Base-by-base conservation (phyloP, 371 early-diverging fungal species). In the Amoeboaphelidium protococcarum region DNA sequence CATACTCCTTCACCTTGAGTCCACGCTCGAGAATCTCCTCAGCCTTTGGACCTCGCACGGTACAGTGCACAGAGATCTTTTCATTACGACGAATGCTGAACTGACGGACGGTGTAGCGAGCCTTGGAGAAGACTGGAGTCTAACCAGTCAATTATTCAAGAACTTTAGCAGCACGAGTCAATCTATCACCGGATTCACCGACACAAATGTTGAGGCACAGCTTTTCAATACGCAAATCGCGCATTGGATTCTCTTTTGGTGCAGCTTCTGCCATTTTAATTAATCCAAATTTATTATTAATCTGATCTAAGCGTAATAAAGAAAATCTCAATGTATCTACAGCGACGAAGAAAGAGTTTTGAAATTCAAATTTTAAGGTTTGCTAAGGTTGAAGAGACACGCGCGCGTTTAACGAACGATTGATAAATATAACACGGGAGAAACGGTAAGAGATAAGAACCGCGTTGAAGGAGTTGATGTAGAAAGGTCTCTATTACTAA, bases 11-110 rank as follows among this genome's bases (percentile, higher is more conserved):
- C 60, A 98, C 96, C 82, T 92, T 97, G 54, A 98, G 70, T 52
- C 95, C 99, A 61, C 91, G 87, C 73, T 95, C 91, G 42, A 98
- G 74, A 64, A 99, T 90, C 68, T 96, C 92, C 68, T 83, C 44
- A 42, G 68, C 78, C 62, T 85, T 87, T 59, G 80, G 71, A 43
- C 98, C 99, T 65, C 95, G 84, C 57, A 99, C 89, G 54, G 98
- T 98, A 58, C 87, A 88, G 79, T 98, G 92, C 51, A 88, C 84
- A 48, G 97, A 73, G 56, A 99, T 99, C 82, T 98, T 98, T 73
- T 99, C 99, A 82, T 99, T 99, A 80, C 99, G 82, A 69, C 99
- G 85, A 68, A 99, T 97, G 67, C 94, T 88, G 74, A 99, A 99
- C 60, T 91, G 80, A 71, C 99, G 82, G 69, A 99, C 91, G 43